Evolutionary conservation across 495 filamentous ascomycete species (phyloP).

Genomic region (Penicillium daleae): DNA sequence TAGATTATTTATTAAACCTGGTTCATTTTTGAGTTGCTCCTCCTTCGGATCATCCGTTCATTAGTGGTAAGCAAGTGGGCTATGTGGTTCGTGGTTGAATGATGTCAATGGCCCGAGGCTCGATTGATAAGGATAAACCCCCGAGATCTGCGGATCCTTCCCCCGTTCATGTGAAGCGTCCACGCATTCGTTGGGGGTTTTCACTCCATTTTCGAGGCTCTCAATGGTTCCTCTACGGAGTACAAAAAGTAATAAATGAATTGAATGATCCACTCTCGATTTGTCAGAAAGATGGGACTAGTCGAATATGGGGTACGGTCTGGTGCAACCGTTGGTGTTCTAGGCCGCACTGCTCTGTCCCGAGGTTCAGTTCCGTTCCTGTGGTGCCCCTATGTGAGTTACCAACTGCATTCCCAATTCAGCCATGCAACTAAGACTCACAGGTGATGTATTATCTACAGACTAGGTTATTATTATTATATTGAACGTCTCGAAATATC

Average conservation of each 20-base stretch:
- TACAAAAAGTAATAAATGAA: too few species aligned
- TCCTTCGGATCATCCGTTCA: not conserved
- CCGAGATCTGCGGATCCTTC: slow-evolving; percentile 19
- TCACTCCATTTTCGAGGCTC: not conserved
- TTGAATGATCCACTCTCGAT: not conserved
- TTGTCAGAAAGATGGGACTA: not conserved
- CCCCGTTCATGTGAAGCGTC: slow-evolving; percentile 21
- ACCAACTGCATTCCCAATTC: not conserved
- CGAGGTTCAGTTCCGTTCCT: not conserved
- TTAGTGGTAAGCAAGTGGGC: not conserved
- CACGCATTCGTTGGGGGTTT: not conserved
- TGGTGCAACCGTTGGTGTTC: not conserved
- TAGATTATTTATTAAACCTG: not conserved
- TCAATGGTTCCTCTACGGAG: not conserved
- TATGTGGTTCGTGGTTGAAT: slow-evolving; percentile 6
- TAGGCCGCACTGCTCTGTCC: not conserved
- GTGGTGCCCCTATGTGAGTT: not conserved
- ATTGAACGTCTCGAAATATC: too few species aligned
- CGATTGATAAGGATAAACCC: slow-evolving; percentile 23
- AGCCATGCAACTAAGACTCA: not conserved
- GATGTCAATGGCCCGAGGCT: slow-evolving; percentile 34
- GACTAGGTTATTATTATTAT: too few species aligned
- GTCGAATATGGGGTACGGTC: not conserved
- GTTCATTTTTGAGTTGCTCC: not conserved
- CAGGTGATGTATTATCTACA: not conserved